Percentiles rank a stretch among this genome's conserved stretches.
Conservation (phyloP, 176 grass and related monocot species). For the Metroxylon sagu region DNA sequence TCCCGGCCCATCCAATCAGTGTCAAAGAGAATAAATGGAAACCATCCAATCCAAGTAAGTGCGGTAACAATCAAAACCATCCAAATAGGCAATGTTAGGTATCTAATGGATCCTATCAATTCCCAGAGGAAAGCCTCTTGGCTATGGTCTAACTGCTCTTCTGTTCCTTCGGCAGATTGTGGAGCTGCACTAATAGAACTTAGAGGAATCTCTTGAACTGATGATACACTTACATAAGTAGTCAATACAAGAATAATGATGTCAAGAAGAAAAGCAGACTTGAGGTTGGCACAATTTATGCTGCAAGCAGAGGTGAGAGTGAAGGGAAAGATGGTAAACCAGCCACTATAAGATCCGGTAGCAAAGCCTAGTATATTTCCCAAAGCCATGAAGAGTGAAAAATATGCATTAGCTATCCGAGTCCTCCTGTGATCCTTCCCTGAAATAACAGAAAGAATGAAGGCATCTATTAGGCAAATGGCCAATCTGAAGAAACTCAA, state of each 20-base stretch:
- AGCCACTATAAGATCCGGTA: constrained; percentile 65
- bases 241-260: constrained; percentile 54
- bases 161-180: constrained; percentile 14
- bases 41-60: constrained; percentile 92
- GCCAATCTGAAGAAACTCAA: background rate
- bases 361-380: constrained; percentile 88
- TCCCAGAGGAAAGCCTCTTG: constrained; percentile 92
- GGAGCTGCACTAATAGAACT: constrained; percentile 10
- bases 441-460: constrained; percentile 26
- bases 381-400: constrained; percentile 94
- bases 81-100: constrained; percentile 70
- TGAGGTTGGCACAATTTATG: constrained; percentile 81
- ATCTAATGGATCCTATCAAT: constrained; percentile 78
- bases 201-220: constrained; percentile 44
- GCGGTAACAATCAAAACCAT: constrained; percentile 87
- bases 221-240: constrained; percentile 53
- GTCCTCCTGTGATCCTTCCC: constrained; percentile 79
- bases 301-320: constrained; percentile 61
- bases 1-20: constrained; percentile 97
- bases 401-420: constrained; percentile 94
- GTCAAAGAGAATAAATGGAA: constrained; percentile 88
- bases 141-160: constrained; percentile 12
- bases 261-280: constrained; percentile 81
- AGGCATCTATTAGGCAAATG: background rate
- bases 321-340: constrained; percentile 76